Base-by-base conservation (phyloP, 257 asterid genomes). In the Solanum clarkiae region DNA sequence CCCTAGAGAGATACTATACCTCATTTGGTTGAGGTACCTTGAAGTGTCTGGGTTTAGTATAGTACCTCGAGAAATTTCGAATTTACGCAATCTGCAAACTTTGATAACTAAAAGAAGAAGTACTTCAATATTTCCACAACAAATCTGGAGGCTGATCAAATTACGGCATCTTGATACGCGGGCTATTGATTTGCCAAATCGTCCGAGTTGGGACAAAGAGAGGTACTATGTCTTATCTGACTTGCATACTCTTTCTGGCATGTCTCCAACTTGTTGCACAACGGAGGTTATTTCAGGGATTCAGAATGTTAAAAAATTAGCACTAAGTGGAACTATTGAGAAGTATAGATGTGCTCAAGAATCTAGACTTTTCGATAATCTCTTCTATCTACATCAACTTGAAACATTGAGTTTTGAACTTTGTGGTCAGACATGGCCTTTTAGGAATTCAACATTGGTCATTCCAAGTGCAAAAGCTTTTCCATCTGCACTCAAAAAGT, bases 401-500 rank as follows among this genome's bases (percentile, higher is more conserved):
- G 83, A 80, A 57, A 24, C 80, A 16, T 40, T 26, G 71, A 26
- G 29, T 26, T 26, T 26, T 26, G 1, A 26, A 26, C 1, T 26
- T 26, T 1, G 1, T 1, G 26, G 26, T 26, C 26, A 26, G 26
- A 26, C 26, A 26, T 26, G 26, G 1, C 26, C 26, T 26, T 1
- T 1, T 26, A 26, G 2, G 29, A 26, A 26, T 26, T 1, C 29
- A 26, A 1, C 2, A 26, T 26, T 26, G 29, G 29, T 1, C 3
- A 75, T 74, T 82, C 84, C 57, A n/a, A 20, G 11, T 85, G 22
- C 70, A 87, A 32, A 82, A 11, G 80, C 87, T 20, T 88, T 89
- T 62, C 90, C 90, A 53, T 62, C 84, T 10, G 80, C 53, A 17
- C 87, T 89, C 24, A 74, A 77, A 51, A 80, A 55, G 54, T 55